Conservation (phyloP, 2,329 filamentous ascomycete species). For the Neodidymelliopsis sp. region DNA sequence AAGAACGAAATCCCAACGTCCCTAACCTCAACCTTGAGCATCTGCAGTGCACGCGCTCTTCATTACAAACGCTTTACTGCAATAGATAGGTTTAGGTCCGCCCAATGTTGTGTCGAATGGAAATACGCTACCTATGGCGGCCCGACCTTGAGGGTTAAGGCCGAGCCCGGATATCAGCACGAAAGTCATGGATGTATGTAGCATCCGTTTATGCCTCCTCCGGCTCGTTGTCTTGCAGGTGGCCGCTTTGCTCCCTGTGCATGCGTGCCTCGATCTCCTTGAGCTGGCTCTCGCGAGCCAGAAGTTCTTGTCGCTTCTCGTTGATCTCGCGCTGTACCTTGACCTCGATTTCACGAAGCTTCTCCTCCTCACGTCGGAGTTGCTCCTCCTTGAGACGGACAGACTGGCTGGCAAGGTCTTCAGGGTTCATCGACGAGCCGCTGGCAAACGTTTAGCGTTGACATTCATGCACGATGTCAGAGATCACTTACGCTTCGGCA, state of each 20-base stretch:
- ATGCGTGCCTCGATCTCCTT: conserved; percentile 98
- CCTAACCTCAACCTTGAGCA: conserved; percentile 30
- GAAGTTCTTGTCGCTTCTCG: conserved; percentile 97
- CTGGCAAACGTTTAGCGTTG: conserved; percentile 46
- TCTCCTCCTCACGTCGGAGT: conserved; percentile 98
- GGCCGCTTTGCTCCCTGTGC: conserved; percentile 77
- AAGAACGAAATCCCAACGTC: conserved; percentile 40
- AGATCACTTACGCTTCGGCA: conserved; percentile 77
- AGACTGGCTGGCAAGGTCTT: conserved; percentile 94
- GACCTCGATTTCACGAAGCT: conserved; percentile 98
- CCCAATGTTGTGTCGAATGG: conserved; percentile 28
- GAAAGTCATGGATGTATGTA: conserved; percentile 9
- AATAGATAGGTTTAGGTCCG: conserved; percentile 35
- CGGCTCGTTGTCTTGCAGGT: conserved; percentile 43
- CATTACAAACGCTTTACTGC: conserved; percentile 47
- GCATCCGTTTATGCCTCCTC: conserved; percentile 38
- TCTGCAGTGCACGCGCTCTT: conserved; percentile 38
- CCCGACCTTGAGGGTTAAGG: conserved; percentile 18
- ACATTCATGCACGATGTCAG: not conserved
- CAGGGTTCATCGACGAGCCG: conserved; percentile 95
- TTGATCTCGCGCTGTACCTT: conserved; percentile 99
- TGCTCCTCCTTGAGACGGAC: conserved; percentile 99
- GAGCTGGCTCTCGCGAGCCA: conserved; percentile 97
- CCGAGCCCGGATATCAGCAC: conserved; percentile 13
- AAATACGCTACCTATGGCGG: conserved; percentile 39